Percentiles rank a stretch among this genome's conserved stretches.
Evolutionary conservation across 352 stramenopile genomes (phyloP).

Genomic region (Blastocystis sp.): DNA sequence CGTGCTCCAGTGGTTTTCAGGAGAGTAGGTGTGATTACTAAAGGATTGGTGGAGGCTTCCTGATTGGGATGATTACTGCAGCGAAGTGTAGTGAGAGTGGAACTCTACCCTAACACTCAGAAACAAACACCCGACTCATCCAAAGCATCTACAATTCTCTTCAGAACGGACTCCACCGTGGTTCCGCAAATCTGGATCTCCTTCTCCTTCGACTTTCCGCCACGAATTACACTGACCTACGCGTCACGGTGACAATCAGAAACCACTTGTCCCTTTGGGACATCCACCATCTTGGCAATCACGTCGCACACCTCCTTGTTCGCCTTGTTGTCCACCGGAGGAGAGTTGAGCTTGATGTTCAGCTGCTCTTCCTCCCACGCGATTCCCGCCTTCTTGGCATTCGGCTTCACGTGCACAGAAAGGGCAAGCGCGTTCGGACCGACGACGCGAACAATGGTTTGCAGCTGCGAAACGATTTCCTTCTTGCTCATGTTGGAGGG

Average conservation of each 20-base stretch:
- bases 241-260: neutral
- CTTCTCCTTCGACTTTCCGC: constrained; percentile 64
- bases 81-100: too few species aligned
- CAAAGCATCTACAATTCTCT: constrained; percentile 6
- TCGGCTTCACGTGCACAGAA: constrained; percentile 68
- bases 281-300: constrained; percentile 30
- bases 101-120: too few species aligned
- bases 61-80: too few species aligned
- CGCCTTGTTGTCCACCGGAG: constrained; percentile 62
- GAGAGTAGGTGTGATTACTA: too few species aligned
- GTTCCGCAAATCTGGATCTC: constrained; percentile 20
- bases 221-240: constrained; percentile 42
- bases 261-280: constrained; percentile 55
- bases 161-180: neutral
- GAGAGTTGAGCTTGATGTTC: constrained; percentile 45
- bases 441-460: neutral
- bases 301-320: constrained; percentile 71
- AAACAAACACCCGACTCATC: constrained; percentile 3
- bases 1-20: too few species aligned
- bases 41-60: too few species aligned
- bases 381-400: constrained; percentile 57
- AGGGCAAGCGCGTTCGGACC: constrained; percentile 9
- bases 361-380: constrained; percentile 56
- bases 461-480: neutral
- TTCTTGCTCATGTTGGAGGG: neutral